Evolutionary conservation across 257 asterid species (phyloP).

Genomic region (Lantana camara): DNA sequence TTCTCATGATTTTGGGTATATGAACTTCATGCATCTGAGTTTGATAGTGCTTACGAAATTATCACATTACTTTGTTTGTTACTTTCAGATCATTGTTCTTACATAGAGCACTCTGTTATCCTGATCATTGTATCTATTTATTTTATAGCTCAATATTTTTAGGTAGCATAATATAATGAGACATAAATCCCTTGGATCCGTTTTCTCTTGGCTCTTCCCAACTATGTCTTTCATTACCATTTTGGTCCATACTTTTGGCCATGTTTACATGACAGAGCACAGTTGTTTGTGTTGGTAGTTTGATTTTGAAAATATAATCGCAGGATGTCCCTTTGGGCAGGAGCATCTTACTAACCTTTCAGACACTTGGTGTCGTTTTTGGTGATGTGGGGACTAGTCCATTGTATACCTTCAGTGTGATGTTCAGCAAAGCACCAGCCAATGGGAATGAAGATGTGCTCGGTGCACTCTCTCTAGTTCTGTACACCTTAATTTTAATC

Average conservation of each 20-base stretch:
- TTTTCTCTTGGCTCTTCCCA: slow-evolving; percentile 6
- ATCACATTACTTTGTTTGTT: not conserved
- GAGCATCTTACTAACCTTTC: slow-evolving; percentile 71
- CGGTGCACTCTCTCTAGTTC: slow-evolving; percentile 89
- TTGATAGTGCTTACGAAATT: not conserved
- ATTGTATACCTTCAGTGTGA: slow-evolving; percentile 92
- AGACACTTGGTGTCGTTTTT: slow-evolving; percentile 91
- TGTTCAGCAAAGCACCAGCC: slow-evolving; percentile 99
- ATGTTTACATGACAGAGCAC: slow-evolving; percentile 10
- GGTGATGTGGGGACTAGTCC: slow-evolving; percentile 99
- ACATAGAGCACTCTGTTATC: not conserved
- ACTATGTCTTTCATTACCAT: not conserved
- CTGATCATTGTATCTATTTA: slow-evolving; percentile 1
- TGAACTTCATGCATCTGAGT: no score
- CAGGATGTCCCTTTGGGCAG: slow-evolving; percentile 82
- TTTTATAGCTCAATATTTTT: not conserved
- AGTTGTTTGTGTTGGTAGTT: slow-evolving; percentile 25
- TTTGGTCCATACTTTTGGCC: slow-evolving; percentile 4
- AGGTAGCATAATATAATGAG: not conserved
- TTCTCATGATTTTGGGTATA: no score
- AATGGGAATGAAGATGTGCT: slow-evolving; percentile 84
- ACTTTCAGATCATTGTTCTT: slow-evolving; percentile 2
- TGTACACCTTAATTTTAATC: slow-evolving; percentile 84
- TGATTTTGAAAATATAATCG: slow-evolving; percentile 39
- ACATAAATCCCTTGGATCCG: slow-evolving; percentile 7